phyloP scores from a whole-genome alignment of 2,329 filamentous ascomycete species.

The Cladosporium colombiae region DNA sequence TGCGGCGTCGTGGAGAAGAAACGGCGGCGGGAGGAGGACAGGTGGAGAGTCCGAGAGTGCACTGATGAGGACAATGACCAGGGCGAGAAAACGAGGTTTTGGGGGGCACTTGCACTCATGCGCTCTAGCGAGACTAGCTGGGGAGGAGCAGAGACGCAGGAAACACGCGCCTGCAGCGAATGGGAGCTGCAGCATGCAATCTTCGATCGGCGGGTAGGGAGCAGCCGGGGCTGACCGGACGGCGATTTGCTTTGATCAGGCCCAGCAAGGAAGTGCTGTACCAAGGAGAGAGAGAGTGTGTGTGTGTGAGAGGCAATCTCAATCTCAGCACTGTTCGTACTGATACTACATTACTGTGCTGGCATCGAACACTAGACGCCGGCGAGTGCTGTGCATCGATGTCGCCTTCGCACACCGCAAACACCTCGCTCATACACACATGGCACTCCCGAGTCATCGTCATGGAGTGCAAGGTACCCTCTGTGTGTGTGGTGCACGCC shows the following conservation, averaged over 20 bases:
- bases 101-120: not conserved
- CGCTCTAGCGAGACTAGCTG: not conserved
- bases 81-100: constrained; percentile 2
- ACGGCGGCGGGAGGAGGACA: constrained; percentile 14
- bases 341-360: too few species aligned
- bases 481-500: not conserved
- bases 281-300: not conserved
- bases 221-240: not conserved
- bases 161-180: not conserved
- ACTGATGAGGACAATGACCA: constrained; percentile 4
- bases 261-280: not conserved
- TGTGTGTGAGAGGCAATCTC: not conserved
- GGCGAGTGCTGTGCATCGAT: too few species aligned
- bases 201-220: constrained; percentile 17
- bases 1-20: constrained; percentile 20
- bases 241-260: constrained; percentile 10
- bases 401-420: too few species aligned
- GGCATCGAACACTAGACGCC: too few species aligned
- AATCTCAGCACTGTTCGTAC: too few species aligned
- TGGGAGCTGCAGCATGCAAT: constrained; percentile 15
- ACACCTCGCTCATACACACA: too few species aligned
- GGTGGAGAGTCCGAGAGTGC: constrained; percentile 8
- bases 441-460: not conserved
- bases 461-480: not conserved
- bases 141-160: not conserved